phyloP scores from a whole-genome alignment of 2,329 filamentous ascomycete genomes.

The Chalaropsis ovoidea region DNA sequence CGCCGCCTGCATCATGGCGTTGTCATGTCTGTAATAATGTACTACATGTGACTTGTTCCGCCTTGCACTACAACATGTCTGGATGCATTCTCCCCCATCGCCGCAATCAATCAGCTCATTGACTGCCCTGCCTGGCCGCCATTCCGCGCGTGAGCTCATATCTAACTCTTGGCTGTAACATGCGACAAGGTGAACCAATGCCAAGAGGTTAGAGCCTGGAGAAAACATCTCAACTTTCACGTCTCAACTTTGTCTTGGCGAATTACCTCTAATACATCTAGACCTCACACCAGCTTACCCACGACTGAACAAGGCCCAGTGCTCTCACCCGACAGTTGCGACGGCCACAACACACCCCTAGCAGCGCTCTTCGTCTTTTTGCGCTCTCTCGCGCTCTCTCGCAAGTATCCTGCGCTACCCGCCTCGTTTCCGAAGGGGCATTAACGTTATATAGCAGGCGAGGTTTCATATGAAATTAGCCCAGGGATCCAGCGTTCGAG shows the following conservation, averaged over 20 bases:
- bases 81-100: no score
- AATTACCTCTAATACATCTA: not conserved
- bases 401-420: not conserved
- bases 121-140: not conserved
- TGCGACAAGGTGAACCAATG: not conserved
- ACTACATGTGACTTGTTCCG: no score
- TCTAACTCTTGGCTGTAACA: slow-evolving; percentile 12
- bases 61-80: no score
- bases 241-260: slow-evolving; percentile 12
- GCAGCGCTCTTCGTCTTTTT: not conserved
- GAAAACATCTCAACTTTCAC: slow-evolving; percentile 4
- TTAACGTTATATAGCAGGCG: slow-evolving; percentile 1
- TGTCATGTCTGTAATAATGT: no score
- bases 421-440: not conserved
- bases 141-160: not conserved
- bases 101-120: not conserved
- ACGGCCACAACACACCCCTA: no score
- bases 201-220: not conserved
- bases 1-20: not conserved
- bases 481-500: slow-evolving; percentile 1
- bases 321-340: no score
- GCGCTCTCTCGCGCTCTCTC: not conserved
- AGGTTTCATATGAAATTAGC: slow-evolving; percentile 16
- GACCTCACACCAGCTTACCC: not conserved
- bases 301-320: no score